Percentiles rank a stretch among this genome's conserved stretches.
Evolutionary conservation across 768 basidiomycete species (phyloP).

Genomic region (Hydnum rufescens): DNA sequence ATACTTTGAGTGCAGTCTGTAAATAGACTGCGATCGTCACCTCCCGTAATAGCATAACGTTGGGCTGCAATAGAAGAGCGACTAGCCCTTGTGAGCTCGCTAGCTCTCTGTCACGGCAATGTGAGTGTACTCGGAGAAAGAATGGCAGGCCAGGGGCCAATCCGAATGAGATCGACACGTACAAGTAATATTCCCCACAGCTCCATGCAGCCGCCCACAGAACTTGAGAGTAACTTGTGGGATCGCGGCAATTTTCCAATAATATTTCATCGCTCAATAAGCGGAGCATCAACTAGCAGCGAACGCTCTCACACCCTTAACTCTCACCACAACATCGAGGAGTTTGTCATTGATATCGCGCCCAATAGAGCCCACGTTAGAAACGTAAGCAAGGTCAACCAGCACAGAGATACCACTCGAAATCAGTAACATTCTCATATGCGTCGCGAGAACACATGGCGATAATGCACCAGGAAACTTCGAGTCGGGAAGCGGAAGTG

Average conservation of each 20-base stretch:
- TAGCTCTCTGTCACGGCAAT: slow-evolving; percentile 46
- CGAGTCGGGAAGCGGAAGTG: slow-evolving; percentile 70
- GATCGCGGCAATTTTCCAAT: slow-evolving; percentile 42
- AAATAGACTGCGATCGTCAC: slow-evolving; percentile 63
- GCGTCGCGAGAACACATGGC: slow-evolving; percentile 65
- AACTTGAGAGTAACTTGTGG: slow-evolving; percentile 62
- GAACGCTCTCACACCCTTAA: slow-evolving; percentile 44
- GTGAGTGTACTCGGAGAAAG: no score
- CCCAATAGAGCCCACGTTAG: slow-evolving; percentile 43
- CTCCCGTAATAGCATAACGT: slow-evolving; percentile 30
- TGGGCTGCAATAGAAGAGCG: slow-evolving; percentile 43
- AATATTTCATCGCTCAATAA: slow-evolving; percentile 63
- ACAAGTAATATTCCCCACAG: slow-evolving; percentile 92
- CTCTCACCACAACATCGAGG: slow-evolving; percentile 71
- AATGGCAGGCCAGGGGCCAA: slow-evolving; percentile 4
- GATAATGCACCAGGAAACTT: slow-evolving; percentile 62
- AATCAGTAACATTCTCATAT: slow-evolving; percentile 77
- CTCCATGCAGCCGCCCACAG: slow-evolving; percentile 94
- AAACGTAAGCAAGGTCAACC: slow-evolving; percentile 76
- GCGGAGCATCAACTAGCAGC: slow-evolving; percentile 69
- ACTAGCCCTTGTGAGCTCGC: slow-evolving; percentile 56
- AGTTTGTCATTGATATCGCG: slow-evolving; percentile 61
- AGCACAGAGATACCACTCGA: slow-evolving; percentile 93
- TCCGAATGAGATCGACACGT: slow-evolving; percentile 16
- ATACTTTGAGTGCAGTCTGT: slow-evolving; percentile 68